Evolutionary conservation across 345 rosid species (phyloP).

Genomic region (Lepidium didymum): DNA sequence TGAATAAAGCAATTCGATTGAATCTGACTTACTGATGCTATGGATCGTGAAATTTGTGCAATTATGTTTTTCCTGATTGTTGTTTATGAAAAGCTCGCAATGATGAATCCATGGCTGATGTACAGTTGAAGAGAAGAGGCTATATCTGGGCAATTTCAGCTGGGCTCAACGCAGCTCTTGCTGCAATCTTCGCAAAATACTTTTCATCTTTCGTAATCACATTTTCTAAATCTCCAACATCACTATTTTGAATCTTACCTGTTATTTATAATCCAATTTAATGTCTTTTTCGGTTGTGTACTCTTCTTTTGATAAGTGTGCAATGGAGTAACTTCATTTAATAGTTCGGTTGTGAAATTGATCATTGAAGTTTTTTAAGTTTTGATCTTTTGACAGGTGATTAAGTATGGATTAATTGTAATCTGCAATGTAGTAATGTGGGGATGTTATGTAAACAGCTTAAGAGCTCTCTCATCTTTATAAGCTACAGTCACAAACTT

Average conservation of each 20-base stretch:
- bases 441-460: constrained; percentile 89
- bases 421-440: constrained; percentile 75
- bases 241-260: not conserved
- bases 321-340: too few relatives aligned
- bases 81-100: not conserved
- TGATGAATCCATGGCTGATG: constrained; percentile 17
- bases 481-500: constrained; percentile 90
- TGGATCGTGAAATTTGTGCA: not conserved
- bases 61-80: not conserved
- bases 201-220: constrained; percentile 41
- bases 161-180: constrained; percentile 69
- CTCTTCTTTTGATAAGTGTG: not conserved
- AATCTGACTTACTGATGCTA: not conserved
- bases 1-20: not conserved
- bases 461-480: constrained; percentile 75
- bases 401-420: constrained; percentile 53
- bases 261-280: not conserved
- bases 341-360: not conserved
- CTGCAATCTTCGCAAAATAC: constrained; percentile 77
- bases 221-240: not conserved
- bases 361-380: not conserved
- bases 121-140: constrained; percentile 35
- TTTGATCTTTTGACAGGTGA: constrained; percentile 31
- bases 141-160: constrained; percentile 67
- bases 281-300: not conserved